These are phyloP conservation scores for Helianthus tuberosus DNA, from an alignment of 129 eudicot species.

Conservation along the genomic window DNA sequence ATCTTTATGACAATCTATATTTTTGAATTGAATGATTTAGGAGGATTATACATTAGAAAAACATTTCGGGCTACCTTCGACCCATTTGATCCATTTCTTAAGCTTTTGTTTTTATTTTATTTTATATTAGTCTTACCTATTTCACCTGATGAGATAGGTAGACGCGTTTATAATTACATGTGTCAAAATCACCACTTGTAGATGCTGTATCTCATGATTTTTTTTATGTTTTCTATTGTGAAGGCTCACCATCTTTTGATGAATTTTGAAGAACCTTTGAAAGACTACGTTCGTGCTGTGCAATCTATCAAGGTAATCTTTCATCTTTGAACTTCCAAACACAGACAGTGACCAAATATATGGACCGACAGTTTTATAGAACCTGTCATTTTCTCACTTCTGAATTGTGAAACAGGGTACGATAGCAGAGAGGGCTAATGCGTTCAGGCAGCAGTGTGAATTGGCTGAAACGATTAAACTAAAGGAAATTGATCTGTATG, in stretches of 20 bases:
- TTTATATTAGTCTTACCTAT: neutral
- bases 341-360: conserved; percentile 13
- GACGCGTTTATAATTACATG: neutral
- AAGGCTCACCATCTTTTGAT: conserved; percentile 86
- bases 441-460: conserved; percentile 92
- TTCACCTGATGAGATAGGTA: neutral
- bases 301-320: conserved; percentile 86
- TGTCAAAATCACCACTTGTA: neutral
- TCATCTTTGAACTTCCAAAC: conserved; percentile 13
- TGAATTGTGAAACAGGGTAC: conserved; percentile 63
- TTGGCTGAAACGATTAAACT: conserved; percentile 80
- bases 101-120: neutral
- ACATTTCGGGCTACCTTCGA: neutral
- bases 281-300: conserved; percentile 93
- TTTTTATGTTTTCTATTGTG: conserved; percentile 18
- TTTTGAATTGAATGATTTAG: neutral
- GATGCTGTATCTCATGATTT: conserved; percentile 8
- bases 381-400: conserved; percentile 46
- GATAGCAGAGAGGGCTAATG: conserved; percentile 84
- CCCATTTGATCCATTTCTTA: neutral
- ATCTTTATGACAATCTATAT: neutral
- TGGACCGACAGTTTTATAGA: conserved; percentile 15
- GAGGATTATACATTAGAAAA: neutral
- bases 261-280: conserved; percentile 97
- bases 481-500: conserved; percentile 95